Conservation (phyloP, 805 yeast genomes). For the Millerozyma miso region DNA sequence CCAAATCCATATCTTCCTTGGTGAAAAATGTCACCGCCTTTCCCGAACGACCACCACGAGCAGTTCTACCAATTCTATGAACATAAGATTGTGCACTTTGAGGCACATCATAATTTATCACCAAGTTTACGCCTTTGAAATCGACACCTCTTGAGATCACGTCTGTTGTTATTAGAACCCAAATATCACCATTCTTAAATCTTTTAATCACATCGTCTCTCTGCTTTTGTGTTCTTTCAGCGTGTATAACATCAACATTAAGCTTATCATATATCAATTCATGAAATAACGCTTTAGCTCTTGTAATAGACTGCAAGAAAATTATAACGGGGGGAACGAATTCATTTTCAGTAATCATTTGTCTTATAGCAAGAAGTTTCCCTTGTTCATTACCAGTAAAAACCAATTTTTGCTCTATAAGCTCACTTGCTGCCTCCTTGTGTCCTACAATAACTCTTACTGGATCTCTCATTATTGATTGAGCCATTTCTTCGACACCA, state of each 20-base stretch:
- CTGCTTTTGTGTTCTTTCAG: constrained; percentile 86
- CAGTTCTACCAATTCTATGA: constrained; percentile 98
- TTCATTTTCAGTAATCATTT: constrained; percentile 77
- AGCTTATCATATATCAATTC: constrained; percentile 87
- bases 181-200: constrained; percentile 84
- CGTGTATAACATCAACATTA: constrained; percentile 93
- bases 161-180: constrained; percentile 97
- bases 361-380: constrained; percentile 87
- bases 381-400: constrained; percentile 95
- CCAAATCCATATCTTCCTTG: constrained; percentile 72
- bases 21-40: constrained; percentile 90
- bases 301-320: constrained; percentile 82
- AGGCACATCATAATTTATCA: constrained; percentile 95
- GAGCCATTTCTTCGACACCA: constrained; percentile 83
- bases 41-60: constrained; percentile 88
- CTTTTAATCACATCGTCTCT: constrained; percentile 79
- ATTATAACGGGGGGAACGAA: constrained; percentile 91
- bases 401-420: constrained; percentile 76
- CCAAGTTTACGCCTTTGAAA: constrained; percentile 91
- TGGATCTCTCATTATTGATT: constrained; percentile 79
- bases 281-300: constrained; percentile 94
- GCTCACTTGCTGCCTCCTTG: constrained; percentile 85
- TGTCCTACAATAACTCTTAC: constrained; percentile 86
- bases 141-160: constrained; percentile 96
- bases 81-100: constrained; percentile 90